Conservation (phyloP, 257 asterid species). For the Solanum gandarillasii region DNA sequence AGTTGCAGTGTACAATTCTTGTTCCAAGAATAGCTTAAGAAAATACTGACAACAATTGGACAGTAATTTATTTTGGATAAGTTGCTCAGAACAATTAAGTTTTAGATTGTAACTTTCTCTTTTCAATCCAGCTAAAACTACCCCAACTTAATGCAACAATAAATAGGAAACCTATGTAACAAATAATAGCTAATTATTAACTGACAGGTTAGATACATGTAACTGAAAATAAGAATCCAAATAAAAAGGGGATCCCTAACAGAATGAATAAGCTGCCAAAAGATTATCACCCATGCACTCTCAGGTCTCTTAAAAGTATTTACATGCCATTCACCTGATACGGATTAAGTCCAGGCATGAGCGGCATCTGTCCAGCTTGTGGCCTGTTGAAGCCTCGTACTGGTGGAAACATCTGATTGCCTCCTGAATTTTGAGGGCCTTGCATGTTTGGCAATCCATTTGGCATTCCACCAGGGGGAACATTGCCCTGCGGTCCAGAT, state of each 20-base stretch:
- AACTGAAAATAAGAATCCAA: not conserved
- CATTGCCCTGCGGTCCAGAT: conserved; percentile 59
- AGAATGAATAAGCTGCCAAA: not conserved
- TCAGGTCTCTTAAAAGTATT: not conserved
- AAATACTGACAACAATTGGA: not conserved
- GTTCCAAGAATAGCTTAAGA: not conserved
- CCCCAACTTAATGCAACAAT: not conserved
- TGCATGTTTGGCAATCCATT: conserved; percentile 50
- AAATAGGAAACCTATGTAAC: not conserved
- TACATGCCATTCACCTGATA: conserved; percentile 49
- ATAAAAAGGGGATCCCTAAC: not conserved
- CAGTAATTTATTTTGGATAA: not conserved
- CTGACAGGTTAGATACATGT: not conserved
- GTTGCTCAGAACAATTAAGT: not conserved
- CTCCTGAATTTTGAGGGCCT: conserved; percentile 35
- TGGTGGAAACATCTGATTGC: conserved; percentile 74
- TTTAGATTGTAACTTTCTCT: not conserved
- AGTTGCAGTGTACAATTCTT: not conserved
- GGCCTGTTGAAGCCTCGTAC: conserved; percentile 80
- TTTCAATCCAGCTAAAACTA: not conserved
- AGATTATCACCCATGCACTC: not conserved
- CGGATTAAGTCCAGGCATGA: conserved; percentile 81
- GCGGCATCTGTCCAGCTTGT: conserved; percentile 75
- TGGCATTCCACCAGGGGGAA: conserved; percentile 47
- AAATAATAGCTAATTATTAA: not conserved